Evolutionary conservation across 2,329 filamentous ascomycete species (phyloP), one percentile per base, ranked within the genome.

Genomic region (Hypoxylon rubiginosum): DNA sequence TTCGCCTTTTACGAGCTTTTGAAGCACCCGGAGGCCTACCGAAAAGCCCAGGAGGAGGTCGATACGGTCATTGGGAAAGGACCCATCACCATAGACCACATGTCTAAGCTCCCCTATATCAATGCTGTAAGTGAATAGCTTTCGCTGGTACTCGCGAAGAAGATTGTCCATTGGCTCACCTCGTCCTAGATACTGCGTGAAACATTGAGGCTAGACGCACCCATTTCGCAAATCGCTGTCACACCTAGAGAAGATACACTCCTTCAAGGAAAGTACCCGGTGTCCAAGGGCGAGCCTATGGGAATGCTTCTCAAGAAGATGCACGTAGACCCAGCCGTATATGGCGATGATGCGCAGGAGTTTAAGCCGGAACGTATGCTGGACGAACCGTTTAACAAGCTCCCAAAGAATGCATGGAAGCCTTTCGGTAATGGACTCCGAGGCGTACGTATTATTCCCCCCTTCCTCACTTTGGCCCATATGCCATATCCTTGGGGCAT

Each of bases 321-420:
- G 3, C 90, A 93, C 43, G 75, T 84, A 0, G 91, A 93, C 71
- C 88, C 88, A 0, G 79, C 79, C 1, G 86, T 92, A 0, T 93
- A 82, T 52, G 91, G 91, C 0, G 83, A 86, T 0, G 89, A 92
- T 64, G 89, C 90, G 0, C 76, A 85, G 0, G 84, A 88, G 19
- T 94, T 92, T 79, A 84, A 83, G 58, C 91, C 92, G 0, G 91
- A 93, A 74, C 83, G 91, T 9, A 92, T 93, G 90, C 78, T 90
- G 0, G 89, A 92, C 41, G 90, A 89, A 13, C 83, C 86, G 24
- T 93, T 93, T 72, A 85, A 88, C 64, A 86, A 86, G 26, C 82
- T 92, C 5, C 90, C 88, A 30, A 83, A 84, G 13, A 87, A 87
- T 58, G 84, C 84, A 32, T 91, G 88, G 89, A 91, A 92, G 78